Percentiles rank a stretch among this genome's conserved stretches.
These are phyloP conservation scores for Phytophthora citricola DNA, from an alignment of 352 stramenopile species.

Conservation along the genomic window DNA sequence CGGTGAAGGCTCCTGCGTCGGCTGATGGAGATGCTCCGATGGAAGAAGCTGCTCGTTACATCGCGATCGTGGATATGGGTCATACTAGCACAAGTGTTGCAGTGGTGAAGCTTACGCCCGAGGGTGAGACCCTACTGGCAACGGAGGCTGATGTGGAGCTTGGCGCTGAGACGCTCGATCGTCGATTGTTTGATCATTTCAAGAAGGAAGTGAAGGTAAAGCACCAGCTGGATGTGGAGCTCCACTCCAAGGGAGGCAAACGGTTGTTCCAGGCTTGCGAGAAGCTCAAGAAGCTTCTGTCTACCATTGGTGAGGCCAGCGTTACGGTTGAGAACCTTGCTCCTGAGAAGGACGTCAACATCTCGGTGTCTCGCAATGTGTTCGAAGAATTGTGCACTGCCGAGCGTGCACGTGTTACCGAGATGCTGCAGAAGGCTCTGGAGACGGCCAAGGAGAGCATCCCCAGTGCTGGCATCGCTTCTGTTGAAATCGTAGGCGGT, in stretches of 20 bases:
- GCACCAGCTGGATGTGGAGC: slow-evolving; percentile 54
- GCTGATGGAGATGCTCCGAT: slow-evolving; percentile 32
- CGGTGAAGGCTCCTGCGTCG: slow-evolving; percentile 36
- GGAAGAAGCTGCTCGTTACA: slow-evolving; percentile 47
- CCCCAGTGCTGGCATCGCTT: slow-evolving; percentile 52
- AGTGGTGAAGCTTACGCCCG: slow-evolving; percentile 72
- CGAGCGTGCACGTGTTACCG: slow-evolving; percentile 58
- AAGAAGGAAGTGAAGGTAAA: slow-evolving; percentile 67
- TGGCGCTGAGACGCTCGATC: slow-evolving; percentile 81
- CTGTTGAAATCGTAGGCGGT: slow-evolving; percentile 91
- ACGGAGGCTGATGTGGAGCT: slow-evolving; percentile 61
- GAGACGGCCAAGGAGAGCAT: slow-evolving; percentile 52
- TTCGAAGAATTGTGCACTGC: slow-evolving; percentile 72
- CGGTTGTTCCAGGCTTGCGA: slow-evolving; percentile 89
- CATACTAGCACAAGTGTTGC: slow-evolving; percentile 79
- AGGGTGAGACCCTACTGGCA: slow-evolving; percentile 63
- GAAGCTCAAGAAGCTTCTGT: slow-evolving; percentile 91
- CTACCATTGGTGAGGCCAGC: slow-evolving; percentile 80
- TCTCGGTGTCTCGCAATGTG: slow-evolving; percentile 73
- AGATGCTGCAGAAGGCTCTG: slow-evolving; percentile 62
- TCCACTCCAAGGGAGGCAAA: slow-evolving; percentile 82
- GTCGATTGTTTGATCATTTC: slow-evolving; percentile 84
- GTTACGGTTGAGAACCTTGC: slow-evolving; percentile 88
- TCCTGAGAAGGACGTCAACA: slow-evolving; percentile 80
- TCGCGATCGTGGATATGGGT: slow-evolving; percentile 91